Evolutionary conservation across 805 yeast genomes (phyloP).

Genomic region (Kregervanrija pseudodelftensis): DNA sequence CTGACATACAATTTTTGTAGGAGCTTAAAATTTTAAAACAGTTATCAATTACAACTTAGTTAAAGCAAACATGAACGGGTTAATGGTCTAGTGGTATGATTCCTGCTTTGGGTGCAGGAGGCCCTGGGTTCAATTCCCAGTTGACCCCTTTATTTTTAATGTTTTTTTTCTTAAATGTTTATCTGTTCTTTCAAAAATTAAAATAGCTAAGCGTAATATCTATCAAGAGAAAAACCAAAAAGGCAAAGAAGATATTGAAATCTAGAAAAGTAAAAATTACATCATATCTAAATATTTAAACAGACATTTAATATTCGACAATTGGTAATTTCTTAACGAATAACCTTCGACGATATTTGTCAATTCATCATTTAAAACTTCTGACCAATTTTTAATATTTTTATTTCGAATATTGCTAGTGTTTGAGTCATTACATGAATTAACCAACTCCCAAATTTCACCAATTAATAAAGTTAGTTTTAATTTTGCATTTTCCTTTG

Average conservation of each 20-base stretch:
- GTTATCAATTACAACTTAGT: too few species aligned
- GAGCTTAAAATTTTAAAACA: too few species aligned
- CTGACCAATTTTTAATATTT: constrained; percentile 19
- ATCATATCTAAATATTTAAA: too few species aligned
- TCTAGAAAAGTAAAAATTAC: too few species aligned
- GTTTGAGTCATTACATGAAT: constrained; percentile 18
- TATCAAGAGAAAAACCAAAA: too few species aligned
- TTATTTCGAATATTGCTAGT: constrained; percentile 14
- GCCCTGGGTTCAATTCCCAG: constrained; percentile 52
- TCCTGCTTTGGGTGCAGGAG: constrained; percentile 51
- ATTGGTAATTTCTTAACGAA: constrained; percentile 22
- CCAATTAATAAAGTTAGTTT: constrained; percentile 11
- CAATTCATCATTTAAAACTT: constrained; percentile 11
- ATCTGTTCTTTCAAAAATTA: too few species aligned
- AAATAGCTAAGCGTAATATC: too few species aligned
- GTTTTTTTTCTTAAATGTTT: too few species aligned
- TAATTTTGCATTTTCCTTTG: constrained; percentile 17
- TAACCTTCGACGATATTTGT: constrained; percentile 22
- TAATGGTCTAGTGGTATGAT: constrained; percentile 49
- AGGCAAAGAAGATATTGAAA: too few species aligned
- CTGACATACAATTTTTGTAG: too few species aligned
- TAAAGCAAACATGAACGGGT: too few species aligned
- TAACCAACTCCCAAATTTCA: constrained; percentile 21
- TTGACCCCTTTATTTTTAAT: constrained; percentile 24
- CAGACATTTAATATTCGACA: constrained; percentile 8